Conservation (phyloP, 1,284 basidiomycete genomes). For the Bondarzewia mesenterica region DNA sequence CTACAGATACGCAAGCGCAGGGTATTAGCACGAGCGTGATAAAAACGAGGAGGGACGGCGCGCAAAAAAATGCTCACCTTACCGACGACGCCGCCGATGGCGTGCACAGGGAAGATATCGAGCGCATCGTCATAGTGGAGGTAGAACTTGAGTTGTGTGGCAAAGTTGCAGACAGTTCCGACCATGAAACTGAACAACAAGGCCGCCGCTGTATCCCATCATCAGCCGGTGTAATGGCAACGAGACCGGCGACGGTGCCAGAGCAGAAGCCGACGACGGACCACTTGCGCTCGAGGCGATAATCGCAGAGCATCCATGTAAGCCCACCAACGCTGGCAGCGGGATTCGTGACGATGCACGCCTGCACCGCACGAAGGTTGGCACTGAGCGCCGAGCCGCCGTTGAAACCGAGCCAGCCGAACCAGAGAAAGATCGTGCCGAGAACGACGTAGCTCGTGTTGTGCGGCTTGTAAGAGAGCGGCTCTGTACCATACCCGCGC, state of each 20-base stretch:
- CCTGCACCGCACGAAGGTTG: slow-evolving; percentile 83
- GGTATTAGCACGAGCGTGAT: slow-evolving; percentile 10
- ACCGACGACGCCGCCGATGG: slow-evolving; percentile 82
- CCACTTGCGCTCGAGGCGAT: slow-evolving; percentile 88
- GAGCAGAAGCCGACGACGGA: slow-evolving; percentile 95
- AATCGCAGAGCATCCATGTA: slow-evolving; percentile 96
- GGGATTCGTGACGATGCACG: slow-evolving; percentile 90
- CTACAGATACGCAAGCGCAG: slow-evolving; percentile 24
- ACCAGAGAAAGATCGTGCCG: slow-evolving; percentile 94
- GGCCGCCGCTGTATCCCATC: slow-evolving; percentile 48
- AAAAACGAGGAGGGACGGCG: background rate
- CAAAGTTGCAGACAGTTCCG: slow-evolving; percentile 86
- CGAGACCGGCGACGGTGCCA: slow-evolving; percentile 86
- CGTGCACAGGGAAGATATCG: slow-evolving; percentile 90
- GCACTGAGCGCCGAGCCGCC: slow-evolving; percentile 81
- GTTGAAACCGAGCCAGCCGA: slow-evolving; percentile 97
- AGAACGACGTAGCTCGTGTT: slow-evolving; percentile 86
- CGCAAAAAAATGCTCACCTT: slow-evolving; percentile 41
- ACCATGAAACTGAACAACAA: slow-evolving; percentile 83
- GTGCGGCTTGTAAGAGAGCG: slow-evolving; percentile 84
- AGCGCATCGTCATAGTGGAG: slow-evolving; percentile 72
- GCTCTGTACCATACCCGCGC: slow-evolving; percentile 88
- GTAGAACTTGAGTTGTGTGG: slow-evolving; percentile 87
- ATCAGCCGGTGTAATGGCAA: slow-evolving; percentile 74
- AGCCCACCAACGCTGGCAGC: slow-evolving; percentile 81